Evolutionary conservation across 345 rosid species (phyloP), one percentile per base, ranked within the genome.

Genomic region (Rhodamnia argentea): DNA sequence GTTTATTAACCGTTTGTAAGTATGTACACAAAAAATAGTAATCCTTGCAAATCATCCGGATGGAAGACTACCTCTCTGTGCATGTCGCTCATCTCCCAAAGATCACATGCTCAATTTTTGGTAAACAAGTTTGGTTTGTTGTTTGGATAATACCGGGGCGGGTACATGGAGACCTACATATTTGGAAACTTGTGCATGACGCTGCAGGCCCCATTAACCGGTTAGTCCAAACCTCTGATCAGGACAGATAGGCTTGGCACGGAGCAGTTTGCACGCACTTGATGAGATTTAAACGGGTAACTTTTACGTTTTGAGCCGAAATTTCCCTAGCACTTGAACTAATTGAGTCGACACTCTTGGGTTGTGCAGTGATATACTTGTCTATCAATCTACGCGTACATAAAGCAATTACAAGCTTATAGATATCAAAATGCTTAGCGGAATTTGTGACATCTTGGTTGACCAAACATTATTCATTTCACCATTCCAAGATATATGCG

Each of bases 231-330:
- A 37, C 47, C 3, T 70, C 0, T 10, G 0, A 2, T 37, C 0
- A 1, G 1, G 37, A 47, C 0, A 18, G 2, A 5, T 29, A 29
- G 23, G 4, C 6, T 64, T 7, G 18, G 29, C 23, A 0, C 6
- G 29, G 5, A 29, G 1, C 1, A 29, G 3, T 64, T 29, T 64
- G 23, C 12, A 64, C 12, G 10, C 9, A 37, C 0, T 37, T 70
- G 0, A 5, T 37, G 26, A 22, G 13, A 37, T 70, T 70, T 6
- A 37, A 70, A 70, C 1, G 7, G 7, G 13, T 70, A 10, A 2
- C 13, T 70, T 70, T 3, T 18, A 70, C 4, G 7, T 32, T 2
- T 3, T 4, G 23, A 64, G 23, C 20, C 32, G 23, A 16, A 64
- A 29, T 29, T 29, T 32, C 40, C 23, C 32, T 29, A 8, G 15